A percentile compares a stretch with the other conserved stretches of the same genome.
phyloP scores from a whole-genome alignment of 73 alveolate genomes.

The Blepharisma stoltei region DNA sequence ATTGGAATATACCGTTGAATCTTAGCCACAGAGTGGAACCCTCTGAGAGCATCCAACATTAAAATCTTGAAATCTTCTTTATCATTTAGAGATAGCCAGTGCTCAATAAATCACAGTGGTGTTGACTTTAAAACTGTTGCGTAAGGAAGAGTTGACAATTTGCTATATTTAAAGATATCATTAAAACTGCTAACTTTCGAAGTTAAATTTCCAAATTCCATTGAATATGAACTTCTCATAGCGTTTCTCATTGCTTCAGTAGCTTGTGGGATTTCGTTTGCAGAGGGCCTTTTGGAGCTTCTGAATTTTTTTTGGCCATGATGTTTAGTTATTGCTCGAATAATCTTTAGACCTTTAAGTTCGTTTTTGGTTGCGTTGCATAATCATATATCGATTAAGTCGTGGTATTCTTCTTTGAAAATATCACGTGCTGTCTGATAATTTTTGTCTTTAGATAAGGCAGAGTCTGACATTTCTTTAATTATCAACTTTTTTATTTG shows the following conservation, averaged over 20 bases:
- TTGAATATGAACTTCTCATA: too few species aligned
- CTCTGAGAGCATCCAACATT: neutral
- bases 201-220: too few species aligned
- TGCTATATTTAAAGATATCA: constrained; percentile 1
- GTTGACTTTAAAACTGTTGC: neutral
- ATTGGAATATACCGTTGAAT: constrained; percentile 1
- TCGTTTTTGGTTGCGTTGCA: constrained; percentile 19
- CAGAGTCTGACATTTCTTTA: too few species aligned
- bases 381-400: neutral
- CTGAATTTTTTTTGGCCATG: constrained; percentile 21
- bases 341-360: constrained; percentile 18
- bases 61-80: neutral
- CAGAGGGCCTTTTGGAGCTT: too few species aligned
- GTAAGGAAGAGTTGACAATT: neutral
- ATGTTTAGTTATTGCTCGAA: neutral
- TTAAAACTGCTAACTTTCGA: too few species aligned
- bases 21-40: neutral
- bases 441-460: too few species aligned
- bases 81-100: neutral
- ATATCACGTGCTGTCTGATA: too few species aligned
- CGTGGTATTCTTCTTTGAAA: too few species aligned
- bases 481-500: too few species aligned
- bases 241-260: too few species aligned
- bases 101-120: neutral
- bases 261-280: too few species aligned